These are phyloP conservation scores for Pyrenochaeta sp. DNA, from an alignment of 2,329 filamentous ascomycete genomes.

Conservation along the genomic window DNA sequence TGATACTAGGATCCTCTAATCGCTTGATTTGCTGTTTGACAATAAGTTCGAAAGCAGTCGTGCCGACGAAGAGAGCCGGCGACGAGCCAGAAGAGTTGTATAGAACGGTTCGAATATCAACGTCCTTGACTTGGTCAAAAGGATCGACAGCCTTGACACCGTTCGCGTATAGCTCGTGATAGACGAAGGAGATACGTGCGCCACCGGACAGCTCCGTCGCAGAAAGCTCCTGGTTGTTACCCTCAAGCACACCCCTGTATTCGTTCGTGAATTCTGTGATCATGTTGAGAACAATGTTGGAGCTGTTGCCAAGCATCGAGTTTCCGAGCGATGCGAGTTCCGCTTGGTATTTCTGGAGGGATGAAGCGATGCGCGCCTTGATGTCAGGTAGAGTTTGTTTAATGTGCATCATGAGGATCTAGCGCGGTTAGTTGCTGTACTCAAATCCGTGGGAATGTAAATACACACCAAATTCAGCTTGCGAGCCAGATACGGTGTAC, in stretches of 20 bases:
- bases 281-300: constrained; percentile 97
- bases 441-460: neutral
- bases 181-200: constrained; percentile 98
- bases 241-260: constrained; percentile 94
- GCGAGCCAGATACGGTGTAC: constrained; percentile 93
- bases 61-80: constrained; percentile 94
- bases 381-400: constrained; percentile 99
- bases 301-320: constrained; percentile 93
- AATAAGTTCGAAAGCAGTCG: constrained; percentile 97
- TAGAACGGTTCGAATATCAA: constrained; percentile 94
- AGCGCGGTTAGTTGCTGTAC: constrained; percentile 34
- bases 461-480: constrained; percentile 83
- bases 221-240: constrained; percentile 95
- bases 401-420: constrained; percentile 99
- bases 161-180: constrained; percentile 97
- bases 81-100: constrained; percentile 99
- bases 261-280: constrained; percentile 99
- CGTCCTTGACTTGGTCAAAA: constrained; percentile 96
- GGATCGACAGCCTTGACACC: constrained; percentile 97
- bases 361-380: constrained; percentile 94
- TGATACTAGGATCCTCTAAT: constrained; percentile 93
- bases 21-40: constrained; percentile 99
- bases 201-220: constrained; percentile 94
- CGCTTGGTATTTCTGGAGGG: constrained; percentile 86
- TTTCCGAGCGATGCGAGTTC: constrained; percentile 88